phyloP scores from a whole-genome alignment of 768 basidiomycete species.

The Butyriboletus loyo region DNA sequence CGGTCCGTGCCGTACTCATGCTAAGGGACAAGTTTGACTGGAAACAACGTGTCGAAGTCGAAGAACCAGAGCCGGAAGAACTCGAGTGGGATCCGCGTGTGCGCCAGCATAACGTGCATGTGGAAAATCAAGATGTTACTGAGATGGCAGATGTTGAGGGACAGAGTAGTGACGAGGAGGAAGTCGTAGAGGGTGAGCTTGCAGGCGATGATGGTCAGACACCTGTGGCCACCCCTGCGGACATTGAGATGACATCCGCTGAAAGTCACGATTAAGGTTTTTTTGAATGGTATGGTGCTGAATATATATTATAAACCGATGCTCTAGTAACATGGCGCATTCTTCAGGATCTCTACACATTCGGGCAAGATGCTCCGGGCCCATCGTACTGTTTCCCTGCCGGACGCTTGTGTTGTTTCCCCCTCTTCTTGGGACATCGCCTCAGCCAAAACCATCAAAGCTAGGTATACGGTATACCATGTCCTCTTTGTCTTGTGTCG shows the following conservation, averaged over 20 bases:
- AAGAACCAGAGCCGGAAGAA: constrained; percentile 77
- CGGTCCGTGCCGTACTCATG: constrained; percentile 75
- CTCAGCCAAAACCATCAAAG: constrained; percentile 48
- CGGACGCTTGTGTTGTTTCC: constrained; percentile 18
- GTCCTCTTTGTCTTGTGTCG: constrained; percentile 72
- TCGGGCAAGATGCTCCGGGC: constrained; percentile 39
- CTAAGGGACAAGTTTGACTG: constrained; percentile 79
- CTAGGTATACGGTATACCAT: constrained; percentile 73
- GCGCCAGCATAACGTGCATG: constrained; percentile 16
- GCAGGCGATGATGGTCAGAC: constrained; percentile 30
- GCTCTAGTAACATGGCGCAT: constrained; percentile 33
- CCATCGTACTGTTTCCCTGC: constrained; percentile 34
- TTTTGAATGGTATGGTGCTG: background rate
- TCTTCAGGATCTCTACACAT: constrained; percentile 44
- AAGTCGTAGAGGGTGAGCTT: constrained; percentile 35
- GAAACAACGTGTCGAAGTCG: constrained; percentile 77
- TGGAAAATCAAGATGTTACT: constrained; percentile 2
- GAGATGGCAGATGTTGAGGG: constrained; percentile 29
- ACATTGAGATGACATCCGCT: constrained; percentile 21
- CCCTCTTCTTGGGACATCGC: constrained; percentile 27
- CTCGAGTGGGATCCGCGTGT: constrained; percentile 64
- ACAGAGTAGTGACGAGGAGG: constrained; percentile 39
- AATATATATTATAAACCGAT: background rate
- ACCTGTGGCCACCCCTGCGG: constrained; percentile 19
- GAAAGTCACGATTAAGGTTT: constrained; percentile 1